Base-by-base conservation (phyloP, 2,329 filamentous ascomycete species). In the Kalaharituber pfeilii region DNA sequence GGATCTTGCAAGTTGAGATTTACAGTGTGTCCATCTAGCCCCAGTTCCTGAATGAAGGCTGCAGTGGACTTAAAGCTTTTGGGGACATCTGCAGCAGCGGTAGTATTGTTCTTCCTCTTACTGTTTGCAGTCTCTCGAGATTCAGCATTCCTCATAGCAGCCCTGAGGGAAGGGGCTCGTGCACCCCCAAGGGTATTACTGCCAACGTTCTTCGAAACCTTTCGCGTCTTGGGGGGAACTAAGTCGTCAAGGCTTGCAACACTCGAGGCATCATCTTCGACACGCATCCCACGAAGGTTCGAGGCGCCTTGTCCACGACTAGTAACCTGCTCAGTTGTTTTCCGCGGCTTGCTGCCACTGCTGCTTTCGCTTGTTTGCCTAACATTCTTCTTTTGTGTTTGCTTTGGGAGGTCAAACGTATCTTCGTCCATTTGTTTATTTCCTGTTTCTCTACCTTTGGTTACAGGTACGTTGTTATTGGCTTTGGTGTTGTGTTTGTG, bases 1-100 rank as follows among this genome's bases (percentile, higher is more conserved):
- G 33, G 49, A 18, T 54, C 36, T 9, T 47, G n/a, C 26, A 61
- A 49, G 44, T 60, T 55, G 24, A 49, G 45, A 13, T 58, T 56
- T 25, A 44, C 52, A 22, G 56, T 60, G 18, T 56, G 45, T 25
- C 59, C 59, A 29, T 60, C 58, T 5, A 61, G 50, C 3, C 59
- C 59, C 47, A 61, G 55, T 55, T 61, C 59, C 28, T 57, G 53
- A 1, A 61, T 45, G 50, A 61, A 61, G 44, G 55, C 59, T n/a
- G 56, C 49, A 5, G 59, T 61, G 5, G 59, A 61, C 47, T 61
- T 61, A 49, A 61, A 61, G 24, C 53, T 56, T 26, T 52, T 56
- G 5, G 59, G 59, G 5, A 61, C 36, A 2, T 24, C 20, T 29
- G 13, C 20, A 33, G 49, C 47, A 33, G 56, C 44, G 22, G 56